phyloP scores from a whole-genome alignment of 345 rosid genomes.

The Sisymbrium irio region DNA sequence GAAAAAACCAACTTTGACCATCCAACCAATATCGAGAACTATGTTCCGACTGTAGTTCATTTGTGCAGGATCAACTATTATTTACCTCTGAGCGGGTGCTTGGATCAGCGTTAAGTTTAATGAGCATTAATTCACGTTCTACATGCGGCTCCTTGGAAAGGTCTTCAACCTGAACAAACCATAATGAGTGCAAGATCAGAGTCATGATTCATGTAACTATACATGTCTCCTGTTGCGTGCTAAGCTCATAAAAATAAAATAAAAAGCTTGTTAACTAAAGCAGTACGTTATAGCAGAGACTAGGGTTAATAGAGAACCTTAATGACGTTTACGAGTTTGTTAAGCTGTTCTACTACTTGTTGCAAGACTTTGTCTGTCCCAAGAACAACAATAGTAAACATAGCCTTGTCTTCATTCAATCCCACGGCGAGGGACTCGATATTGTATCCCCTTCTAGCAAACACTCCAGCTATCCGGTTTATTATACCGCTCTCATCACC shows the following conservation, averaged over 20 bases:
- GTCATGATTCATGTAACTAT: neutral
- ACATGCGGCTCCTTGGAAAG: slow-evolving; percentile 87
- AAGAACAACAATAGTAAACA: slow-evolving; percentile 85
- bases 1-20: slow-evolving; percentile 1
- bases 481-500: slow-evolving; percentile 99
- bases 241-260: neutral
- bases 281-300: neutral
- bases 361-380: slow-evolving; percentile 79
- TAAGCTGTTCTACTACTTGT: slow-evolving; percentile 94
- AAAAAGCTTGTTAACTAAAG: neutral
- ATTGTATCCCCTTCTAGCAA: slow-evolving; percentile 92
- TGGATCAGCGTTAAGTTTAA: slow-evolving; percentile 68
- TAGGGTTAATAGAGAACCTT: slow-evolving; percentile 46
- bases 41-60: neutral
- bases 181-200: slow-evolving; percentile 3
- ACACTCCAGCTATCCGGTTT: slow-evolving; percentile 92
- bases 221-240: neutral
- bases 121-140: slow-evolving; percentile 88
- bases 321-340: slow-evolving; percentile 90
- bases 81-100: slow-evolving; percentile 66
- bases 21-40: neutral
- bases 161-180: slow-evolving; percentile 68
- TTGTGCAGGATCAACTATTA: neutral
- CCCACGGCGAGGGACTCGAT: slow-evolving; percentile 98
- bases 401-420: slow-evolving; percentile 80